These are phyloP conservation scores for Leptodermis oblonga DNA, from an alignment of 257 asterid genomes.

Conservation along the genomic window DNA sequence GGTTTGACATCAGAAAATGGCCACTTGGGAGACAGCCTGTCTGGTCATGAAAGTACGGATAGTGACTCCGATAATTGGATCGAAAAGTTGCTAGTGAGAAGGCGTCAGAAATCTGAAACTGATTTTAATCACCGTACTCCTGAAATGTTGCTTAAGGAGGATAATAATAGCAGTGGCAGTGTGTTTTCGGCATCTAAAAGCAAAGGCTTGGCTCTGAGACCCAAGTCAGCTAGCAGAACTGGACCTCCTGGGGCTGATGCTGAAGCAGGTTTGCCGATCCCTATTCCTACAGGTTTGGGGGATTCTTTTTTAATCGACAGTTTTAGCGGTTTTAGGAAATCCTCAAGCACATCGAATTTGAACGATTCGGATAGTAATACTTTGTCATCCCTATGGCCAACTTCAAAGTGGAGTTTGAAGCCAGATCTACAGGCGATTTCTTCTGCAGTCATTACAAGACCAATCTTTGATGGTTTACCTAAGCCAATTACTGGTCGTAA, in stretches of 20 bases:
- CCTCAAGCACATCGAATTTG: conserved; percentile 67
- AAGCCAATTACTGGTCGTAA: conserved; percentile 47
- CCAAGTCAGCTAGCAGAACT: conserved; percentile 54
- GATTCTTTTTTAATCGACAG: conserved; percentile 43
- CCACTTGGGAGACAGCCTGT: conserved; percentile 26
- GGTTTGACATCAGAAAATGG: conserved; percentile 43
- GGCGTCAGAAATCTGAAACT: conserved; percentile 56
- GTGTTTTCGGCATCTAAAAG: conserved; percentile 48
- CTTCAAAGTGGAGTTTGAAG: conserved; percentile 77
- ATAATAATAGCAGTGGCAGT: conserved; percentile 38
- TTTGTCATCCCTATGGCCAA: conserved; percentile 55
- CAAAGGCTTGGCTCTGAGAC: conserved; percentile 68
- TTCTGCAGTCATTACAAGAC: conserved; percentile 59
- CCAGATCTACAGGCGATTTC: conserved; percentile 68
- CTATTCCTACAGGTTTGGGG: conserved; percentile 37
- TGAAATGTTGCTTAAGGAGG: conserved; percentile 68
- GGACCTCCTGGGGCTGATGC: conserved; percentile 33
- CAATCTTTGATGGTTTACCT: conserved; percentile 75
- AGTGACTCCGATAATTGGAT: conserved; percentile 41
- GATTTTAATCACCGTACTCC: conserved; percentile 45
- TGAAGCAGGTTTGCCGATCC: conserved; percentile 41
- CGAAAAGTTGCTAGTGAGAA: conserved; percentile 44
- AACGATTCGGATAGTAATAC: conserved; percentile 58
- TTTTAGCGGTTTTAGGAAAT: conserved; percentile 49
- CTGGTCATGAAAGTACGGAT: conserved; percentile 34